These are phyloP conservation scores for Pulveroboletus sp. DNA, from an alignment of 768 basidiomycete species.

Conservation along the genomic window DNA sequence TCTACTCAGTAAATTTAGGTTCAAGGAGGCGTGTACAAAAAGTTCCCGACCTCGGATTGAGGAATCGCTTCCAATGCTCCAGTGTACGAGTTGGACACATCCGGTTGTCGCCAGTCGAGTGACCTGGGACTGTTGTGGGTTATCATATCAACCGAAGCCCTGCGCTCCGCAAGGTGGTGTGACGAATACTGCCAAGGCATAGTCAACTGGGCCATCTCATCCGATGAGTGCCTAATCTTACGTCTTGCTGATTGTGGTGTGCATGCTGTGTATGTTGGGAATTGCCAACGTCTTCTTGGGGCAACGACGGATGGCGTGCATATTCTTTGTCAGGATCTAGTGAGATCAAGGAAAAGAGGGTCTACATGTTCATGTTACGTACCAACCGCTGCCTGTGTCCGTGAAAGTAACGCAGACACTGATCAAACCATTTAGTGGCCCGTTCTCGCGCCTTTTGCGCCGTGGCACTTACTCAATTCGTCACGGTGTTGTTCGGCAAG, in stretches of 20 bases:
- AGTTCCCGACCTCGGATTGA: constrained; percentile 31
- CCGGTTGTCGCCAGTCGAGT: constrained; percentile 33
- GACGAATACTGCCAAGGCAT: constrained; percentile 28
- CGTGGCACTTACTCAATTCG: constrained; percentile 41
- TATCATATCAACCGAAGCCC: constrained; percentile 32
- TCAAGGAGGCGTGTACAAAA: constrained; percentile 12
- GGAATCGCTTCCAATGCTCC: constrained; percentile 30
- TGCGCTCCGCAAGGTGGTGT: constrained; percentile 32
- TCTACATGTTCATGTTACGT: constrained; percentile 21
- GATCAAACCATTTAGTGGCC: constrained; percentile 16
- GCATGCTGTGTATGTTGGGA: constrained; percentile 30
- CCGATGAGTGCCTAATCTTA: constrained; percentile 23
- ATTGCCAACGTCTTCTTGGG: constrained; percentile 29
- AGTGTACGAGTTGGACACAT: constrained; percentile 29
- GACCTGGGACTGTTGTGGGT: constrained; percentile 33
- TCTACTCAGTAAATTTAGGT: constrained; percentile 33
- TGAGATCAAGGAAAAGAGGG: constrained; percentile 16
- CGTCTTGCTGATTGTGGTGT: constrained; percentile 32
- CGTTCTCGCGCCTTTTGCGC: constrained; percentile 13
- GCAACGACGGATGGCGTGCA: constrained; percentile 29
- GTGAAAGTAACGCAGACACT: constrained; percentile 35
- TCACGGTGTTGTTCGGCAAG: constrained; percentile 69
- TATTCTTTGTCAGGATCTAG: constrained; percentile 28
- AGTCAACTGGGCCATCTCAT: constrained; percentile 18
- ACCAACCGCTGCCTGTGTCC: constrained; percentile 34